Evolutionary conservation across 2,329 filamentous ascomycete genomes (phyloP), one percentile per base, ranked within the genome.

Genomic region (Rugonectria rugulosa): DNA sequence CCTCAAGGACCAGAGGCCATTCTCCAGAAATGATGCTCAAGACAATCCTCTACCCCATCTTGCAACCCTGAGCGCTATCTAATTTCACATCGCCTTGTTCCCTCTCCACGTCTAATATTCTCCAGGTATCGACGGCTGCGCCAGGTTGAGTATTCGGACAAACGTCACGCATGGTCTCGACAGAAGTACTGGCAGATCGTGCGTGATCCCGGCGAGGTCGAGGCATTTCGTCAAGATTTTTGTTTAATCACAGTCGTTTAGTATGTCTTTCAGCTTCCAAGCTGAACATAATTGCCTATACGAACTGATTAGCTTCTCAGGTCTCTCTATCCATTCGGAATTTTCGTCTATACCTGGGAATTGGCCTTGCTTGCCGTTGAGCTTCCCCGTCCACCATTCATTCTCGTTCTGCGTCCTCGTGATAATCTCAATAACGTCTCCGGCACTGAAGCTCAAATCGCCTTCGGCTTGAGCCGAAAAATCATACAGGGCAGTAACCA

Each of bases 401-500:
- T 99, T 98, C 46, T 91, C 88, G 68, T 97, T 97, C 60, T 84
- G 81, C n/a, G 92, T 96, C 64, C 91, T 84, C 57, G 82, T 83
- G 3, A 95, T 73, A 65, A 99, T 93, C 73, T 98, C 93, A 68
- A 99, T 98, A 5, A 89, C 78, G 59, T 99, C 95, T 5, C 94
- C 93, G 0, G 91, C 87, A 15, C 83, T 84, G 77, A 99, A 99
- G 68, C 91, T 96, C 60, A 99, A 78, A 71, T 99, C 95, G 3
- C 93, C 93, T 61, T 96, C 92, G 1, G 94, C 93, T 72, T 98
- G 93, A 6, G 95, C 95, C 59, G 96, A 91, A 70, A 96, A 99
- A 70, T 98, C 95, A 74, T 97, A 99, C 59, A 99, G 76, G 7
- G 95, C 95, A 3, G 92, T 97, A 27, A 90, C 92, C 1, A 85